Conservation (phyloP, 2,329 filamentous ascomycete genomes). For the Xylariaceae sp. region DNA sequence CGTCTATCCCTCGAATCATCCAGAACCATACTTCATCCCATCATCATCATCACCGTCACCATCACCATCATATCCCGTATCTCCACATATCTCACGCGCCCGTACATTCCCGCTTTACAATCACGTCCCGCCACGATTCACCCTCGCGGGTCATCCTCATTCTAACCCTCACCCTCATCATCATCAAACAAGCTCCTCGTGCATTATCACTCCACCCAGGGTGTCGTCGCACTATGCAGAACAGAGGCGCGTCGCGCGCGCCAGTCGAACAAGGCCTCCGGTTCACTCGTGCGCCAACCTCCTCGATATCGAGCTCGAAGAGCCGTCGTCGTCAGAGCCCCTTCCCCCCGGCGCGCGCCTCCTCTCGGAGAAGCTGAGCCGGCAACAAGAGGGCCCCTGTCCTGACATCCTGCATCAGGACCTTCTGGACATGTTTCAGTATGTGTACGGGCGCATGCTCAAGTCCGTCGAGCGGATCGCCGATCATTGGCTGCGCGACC, state of each 20-base stretch:
- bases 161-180: no score
- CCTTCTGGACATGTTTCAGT: constrained; percentile 16
- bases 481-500: constrained; percentile 8
- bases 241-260: constrained; percentile 8
- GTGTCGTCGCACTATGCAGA: neutral
- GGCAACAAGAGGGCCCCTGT: constrained; percentile 7
- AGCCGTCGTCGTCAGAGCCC: constrained; percentile 11
- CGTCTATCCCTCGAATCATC: constrained; percentile 6
- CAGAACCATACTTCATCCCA: constrained; percentile 7
- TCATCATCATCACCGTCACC: constrained; percentile 2
- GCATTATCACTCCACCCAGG: neutral
- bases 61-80: constrained; percentile 1
- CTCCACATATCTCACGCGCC: neutral
- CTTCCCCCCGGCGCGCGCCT: constrained; percentile 1
- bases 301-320: constrained; percentile 9
- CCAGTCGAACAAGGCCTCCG: neutral
- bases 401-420: constrained; percentile 7
- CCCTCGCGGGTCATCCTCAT: no score
- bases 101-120: neutral
- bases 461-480: constrained; percentile 9
- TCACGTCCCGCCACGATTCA: neutral
- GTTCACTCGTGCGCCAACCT: constrained; percentile 4
- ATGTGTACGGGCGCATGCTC: constrained; percentile 15
- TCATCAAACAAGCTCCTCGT: constrained; percentile 1
- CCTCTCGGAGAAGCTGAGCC: constrained; percentile 10